These are phyloP conservation scores for Uronychia binucleata DNA, from an alignment of 73 alveolate genomes.

Conservation along the genomic window DNA sequence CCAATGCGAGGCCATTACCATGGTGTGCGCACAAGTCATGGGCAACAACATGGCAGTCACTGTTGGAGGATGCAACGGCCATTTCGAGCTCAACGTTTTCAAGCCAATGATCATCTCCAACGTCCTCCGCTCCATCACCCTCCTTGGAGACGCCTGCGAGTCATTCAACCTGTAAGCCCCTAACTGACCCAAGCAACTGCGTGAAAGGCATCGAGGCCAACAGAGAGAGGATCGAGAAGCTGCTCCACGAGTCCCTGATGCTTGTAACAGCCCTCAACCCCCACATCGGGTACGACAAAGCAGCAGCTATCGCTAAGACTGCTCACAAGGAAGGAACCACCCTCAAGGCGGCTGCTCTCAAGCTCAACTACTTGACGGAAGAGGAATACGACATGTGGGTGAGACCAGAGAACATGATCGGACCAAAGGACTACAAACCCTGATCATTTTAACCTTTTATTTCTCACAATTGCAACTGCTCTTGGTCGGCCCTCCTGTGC, in stretches of 20 bases:
- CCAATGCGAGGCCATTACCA: slow-evolving; percentile 98
- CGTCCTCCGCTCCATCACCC: slow-evolving; percentile 91
- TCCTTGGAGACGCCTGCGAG: slow-evolving; percentile 95
- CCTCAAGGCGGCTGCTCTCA: slow-evolving; percentile 86
- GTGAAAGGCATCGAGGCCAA: slow-evolving; percentile 91
- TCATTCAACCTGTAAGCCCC: slow-evolving; percentile 70
- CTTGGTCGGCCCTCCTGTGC: no score
- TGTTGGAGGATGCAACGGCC: slow-evolving; percentile 98
- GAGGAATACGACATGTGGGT: slow-evolving; percentile 91
- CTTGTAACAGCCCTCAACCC: slow-evolving; percentile 99
- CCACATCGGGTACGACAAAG: slow-evolving; percentile 97
- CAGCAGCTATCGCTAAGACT: slow-evolving; percentile 97
- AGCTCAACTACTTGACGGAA: slow-evolving; percentile 79
- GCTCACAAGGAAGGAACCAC: slow-evolving; percentile 92
- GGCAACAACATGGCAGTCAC: slow-evolving; percentile 98
- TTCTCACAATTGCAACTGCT: no score
- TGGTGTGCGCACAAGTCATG: slow-evolving; percentile 98
- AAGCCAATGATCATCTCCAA: slow-evolving; percentile 97
- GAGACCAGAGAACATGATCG: slow-evolving; percentile 80
- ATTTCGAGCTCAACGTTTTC: slow-evolving; percentile 98
- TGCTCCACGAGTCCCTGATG: slow-evolving; percentile 87
- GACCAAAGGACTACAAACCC: slow-evolving; percentile 64
- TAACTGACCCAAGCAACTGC: slow-evolving; percentile 63
- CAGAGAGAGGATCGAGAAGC: slow-evolving; percentile 77
- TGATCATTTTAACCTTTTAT: slow-evolving; percentile 33